phyloP scores from a whole-genome alignment of 1,139 yeast species.

The Debaryomycetaceae sp. region DNA sequence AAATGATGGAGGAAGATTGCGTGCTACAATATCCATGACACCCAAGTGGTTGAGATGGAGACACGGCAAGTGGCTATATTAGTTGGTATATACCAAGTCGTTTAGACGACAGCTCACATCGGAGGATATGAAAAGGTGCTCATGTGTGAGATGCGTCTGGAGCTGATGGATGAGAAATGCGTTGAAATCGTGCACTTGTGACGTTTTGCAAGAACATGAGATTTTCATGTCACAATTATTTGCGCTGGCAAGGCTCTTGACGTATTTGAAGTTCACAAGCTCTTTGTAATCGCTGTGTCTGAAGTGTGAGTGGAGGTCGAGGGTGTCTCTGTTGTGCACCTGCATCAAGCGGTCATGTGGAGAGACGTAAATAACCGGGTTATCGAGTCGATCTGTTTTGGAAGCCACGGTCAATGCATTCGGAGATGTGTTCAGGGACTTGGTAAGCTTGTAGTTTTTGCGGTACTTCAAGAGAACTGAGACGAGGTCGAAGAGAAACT shows the following conservation, averaged over 20 bases:
- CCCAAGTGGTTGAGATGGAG: too few species aligned
- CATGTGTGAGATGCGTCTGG: not conserved
- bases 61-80: too few species aligned
- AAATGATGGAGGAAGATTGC: too few species aligned
- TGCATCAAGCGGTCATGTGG: not conserved
- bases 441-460: not conserved
- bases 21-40: too few species aligned
- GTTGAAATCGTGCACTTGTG: conserved; percentile 3
- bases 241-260: conserved; percentile 4
- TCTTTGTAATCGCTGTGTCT: conserved; percentile 9
- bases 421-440: conserved; percentile 1
- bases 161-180: conserved; percentile 1
- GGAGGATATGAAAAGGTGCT: not conserved
- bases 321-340: not conserved
- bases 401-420: not conserved
- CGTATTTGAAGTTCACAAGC: conserved; percentile 9
- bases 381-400: conserved; percentile 1
- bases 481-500: conserved; percentile 9
- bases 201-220: conserved; percentile 8
- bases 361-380: not conserved
- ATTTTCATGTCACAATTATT: conserved; percentile 5
- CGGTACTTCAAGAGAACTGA: conserved; percentile 4
- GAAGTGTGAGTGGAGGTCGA: conserved; percentile 8
- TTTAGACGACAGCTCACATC: not conserved
- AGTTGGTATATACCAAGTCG: not conserved